Evolutionary conservation across 2,329 filamentous ascomycete genomes (phyloP), one percentile per base, ranked within the genome.

Genomic region (Teratosphaeria pseudoeucalypti): DNA sequence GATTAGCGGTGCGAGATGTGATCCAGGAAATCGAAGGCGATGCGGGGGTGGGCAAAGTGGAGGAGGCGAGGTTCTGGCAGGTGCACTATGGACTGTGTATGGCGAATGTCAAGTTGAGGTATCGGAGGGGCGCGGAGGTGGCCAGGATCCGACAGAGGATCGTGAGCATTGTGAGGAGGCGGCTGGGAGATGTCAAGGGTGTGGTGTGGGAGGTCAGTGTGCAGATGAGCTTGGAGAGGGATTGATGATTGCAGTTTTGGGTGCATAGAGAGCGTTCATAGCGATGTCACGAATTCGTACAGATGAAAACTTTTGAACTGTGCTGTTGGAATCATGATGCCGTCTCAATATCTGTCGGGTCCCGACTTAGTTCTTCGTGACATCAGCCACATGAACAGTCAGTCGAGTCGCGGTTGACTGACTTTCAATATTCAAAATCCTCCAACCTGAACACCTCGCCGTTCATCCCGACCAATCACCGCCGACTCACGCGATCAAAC

Each of bases 21-120:
- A 80, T 96, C 67, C 83, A 84, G 59, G 90, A 95, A 72, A 92
- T 99, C 57, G 87, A 91, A 72, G 82, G 85, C 1, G 91, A 96
- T 67, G 85, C 88, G 1, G 82, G 82, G 58, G 85, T 97, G 29
- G 82, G 82, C 53, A 82, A 82, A 1, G 85, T 99, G 54, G 90
- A 96, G 60, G 92, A 96, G 69, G 92, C 92, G 1, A 86, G 91
- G 71, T 96, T 99, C 74, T 99, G 94, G 94, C 94, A 99, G 77
- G 94, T 96, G 14, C 94, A 99, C 75, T 96, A 97, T 72, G 92
- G 92, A 1, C 79, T 97, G 49, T 95, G 91, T 70, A 95, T 97
- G 88, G 94, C 94, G 9, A 96, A 95, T 71, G 74, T 99, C 65
- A 95, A 90, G 73, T 75, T 99, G 23, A 82, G 86, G 83, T 96